phyloP scores from a whole-genome alignment of 2,329 filamentous ascomycete genomes.

The Cladosporium sp. region DNA sequence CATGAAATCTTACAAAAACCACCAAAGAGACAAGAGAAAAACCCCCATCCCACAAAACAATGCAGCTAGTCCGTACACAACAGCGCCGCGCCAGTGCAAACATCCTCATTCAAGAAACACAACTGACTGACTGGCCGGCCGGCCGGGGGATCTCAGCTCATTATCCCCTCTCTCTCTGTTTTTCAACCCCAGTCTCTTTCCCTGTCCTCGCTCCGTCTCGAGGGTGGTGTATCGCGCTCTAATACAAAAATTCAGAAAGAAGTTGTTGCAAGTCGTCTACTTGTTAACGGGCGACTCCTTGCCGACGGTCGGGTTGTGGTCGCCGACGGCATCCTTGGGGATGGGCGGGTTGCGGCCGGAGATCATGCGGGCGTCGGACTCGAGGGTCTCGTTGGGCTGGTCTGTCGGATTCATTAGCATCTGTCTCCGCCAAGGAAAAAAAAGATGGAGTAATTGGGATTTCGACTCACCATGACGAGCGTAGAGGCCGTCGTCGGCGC shows the following conservation, averaged over 20 bases:
- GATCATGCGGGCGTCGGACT: constrained; percentile 43
- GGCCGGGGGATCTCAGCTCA: too few species aligned
- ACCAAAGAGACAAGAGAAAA: too few species aligned
- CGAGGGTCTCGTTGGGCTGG: constrained; percentile 48
- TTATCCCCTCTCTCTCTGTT: too few species aligned
- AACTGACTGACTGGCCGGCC: too few species aligned
- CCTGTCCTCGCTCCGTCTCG: too few species aligned
- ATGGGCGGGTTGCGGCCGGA: constrained; percentile 40
- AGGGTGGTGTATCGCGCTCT: constrained; percentile 2
- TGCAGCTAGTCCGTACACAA: too few species aligned
- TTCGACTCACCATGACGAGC: constrained; percentile 43
- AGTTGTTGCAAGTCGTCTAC: constrained; percentile 23
- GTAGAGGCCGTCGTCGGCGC: constrained; percentile 43
- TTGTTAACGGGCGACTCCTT: constrained; percentile 44
- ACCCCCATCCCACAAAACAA: too few species aligned
- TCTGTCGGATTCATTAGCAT: constrained; percentile 31
- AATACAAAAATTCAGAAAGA: background rate
- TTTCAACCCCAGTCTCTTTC: too few species aligned
- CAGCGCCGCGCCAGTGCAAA: too few species aligned
- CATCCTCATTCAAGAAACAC: too few species aligned
- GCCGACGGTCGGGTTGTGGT: constrained; percentile 22
- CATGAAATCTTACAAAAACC: too few species aligned
- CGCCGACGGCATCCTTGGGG: background rate
- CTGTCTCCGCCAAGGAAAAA: background rate
- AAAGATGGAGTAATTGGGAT: background rate